A percentile compares a stretch with the other conserved stretches of the same genome.
Conservation (phyloP, 1,284 basidiomycete species). For the Sporisorium sorghi region DNA sequence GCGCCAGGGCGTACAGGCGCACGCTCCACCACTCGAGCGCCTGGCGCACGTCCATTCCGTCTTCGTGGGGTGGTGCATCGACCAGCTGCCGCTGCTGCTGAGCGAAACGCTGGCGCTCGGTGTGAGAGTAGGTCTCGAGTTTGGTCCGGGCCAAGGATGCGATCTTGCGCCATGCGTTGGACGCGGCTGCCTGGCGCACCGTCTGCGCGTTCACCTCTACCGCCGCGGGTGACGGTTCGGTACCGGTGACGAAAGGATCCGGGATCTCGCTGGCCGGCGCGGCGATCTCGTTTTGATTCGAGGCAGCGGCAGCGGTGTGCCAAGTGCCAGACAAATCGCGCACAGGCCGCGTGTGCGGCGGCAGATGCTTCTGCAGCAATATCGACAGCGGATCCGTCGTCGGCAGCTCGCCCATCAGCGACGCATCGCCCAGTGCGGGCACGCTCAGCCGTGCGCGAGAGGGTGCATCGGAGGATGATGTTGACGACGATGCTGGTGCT, state of each 20-base stretch:
- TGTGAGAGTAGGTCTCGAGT: slow-evolving; percentile 11
- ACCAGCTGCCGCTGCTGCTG: background rate
- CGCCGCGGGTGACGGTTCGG: background rate
- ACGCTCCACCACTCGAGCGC: slow-evolving; percentile 50
- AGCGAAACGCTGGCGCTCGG: background rate
- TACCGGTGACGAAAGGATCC: slow-evolving; percentile 21
- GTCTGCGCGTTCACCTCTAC: slow-evolving; percentile 1
- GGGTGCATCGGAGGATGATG: background rate
- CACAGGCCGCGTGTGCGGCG: slow-evolving; percentile 33
- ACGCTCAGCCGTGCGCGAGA: background rate
- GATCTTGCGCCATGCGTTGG: slow-evolving; percentile 44
- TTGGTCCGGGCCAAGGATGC: slow-evolving; percentile 18
- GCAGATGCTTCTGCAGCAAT: slow-evolving; percentile 48
- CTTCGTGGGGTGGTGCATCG: background rate
- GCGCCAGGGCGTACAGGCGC: slow-evolving; percentile 38
- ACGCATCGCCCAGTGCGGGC: slow-evolving; percentile 10
- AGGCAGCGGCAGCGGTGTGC: slow-evolving; percentile 6
- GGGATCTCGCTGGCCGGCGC: slow-evolving; percentile 2
- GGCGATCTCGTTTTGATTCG: background rate
- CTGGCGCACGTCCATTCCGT: slow-evolving; percentile 3
- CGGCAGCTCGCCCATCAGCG: slow-evolving; percentile 40
- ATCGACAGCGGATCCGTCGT: slow-evolving; percentile 41
- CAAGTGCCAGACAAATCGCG: slow-evolving; percentile 42
- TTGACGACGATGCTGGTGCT: background rate
- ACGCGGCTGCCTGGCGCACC: slow-evolving; percentile 20